Evolutionary conservation across 2,329 filamentous ascomycete species (phyloP), one percentile per base, ranked within the genome.

Genomic region (Botrytis aclada): DNA sequence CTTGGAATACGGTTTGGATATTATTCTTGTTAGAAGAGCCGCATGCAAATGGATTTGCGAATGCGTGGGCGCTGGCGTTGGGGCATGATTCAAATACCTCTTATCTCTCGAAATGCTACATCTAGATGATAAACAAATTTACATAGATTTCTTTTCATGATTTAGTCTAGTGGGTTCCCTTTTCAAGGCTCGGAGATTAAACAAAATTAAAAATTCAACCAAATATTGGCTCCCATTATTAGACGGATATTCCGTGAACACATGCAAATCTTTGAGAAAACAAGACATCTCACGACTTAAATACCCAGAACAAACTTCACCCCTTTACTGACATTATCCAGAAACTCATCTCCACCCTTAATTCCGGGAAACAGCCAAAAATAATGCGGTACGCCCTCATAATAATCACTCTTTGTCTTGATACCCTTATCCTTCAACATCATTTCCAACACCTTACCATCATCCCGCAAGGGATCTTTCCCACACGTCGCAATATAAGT

Each of bases 331-430:
- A 45, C 47, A 69, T 72, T 61, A 1, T 4, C 63, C 20, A 72
- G 47, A 72, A 51, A 58, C 7, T 72, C 62, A 9, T 47, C 70
- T 29, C 62, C 18, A 16, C 51, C 39, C 5, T 67, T 58, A 0
- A 67, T 51, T 20, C 39, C 25, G 1, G 70, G 70, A 8, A 72
- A 72, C 12, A 51, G 12, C 70, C 70, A 72, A 39, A 79, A 82
- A 51, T 80, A 82, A 75, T 82, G 80, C 58, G 80, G 80, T 58
- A 79, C 63, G 1, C 79, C 80, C 7, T 76, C 74, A 74, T 81
- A 80, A 45, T 75, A 72, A 54, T 81, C 79, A 34, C 74, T 75
- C 74, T 78, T 79, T 9, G 77, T 77, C 70, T 69, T 65, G 8
- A 78, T 76, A 0, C 79, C 80, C 2, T 75, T 75, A 25, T 81